Evolutionary conservation across 2,329 filamentous ascomycete species (phyloP).

Genomic region (Ceratocystis albifundus): DNA sequence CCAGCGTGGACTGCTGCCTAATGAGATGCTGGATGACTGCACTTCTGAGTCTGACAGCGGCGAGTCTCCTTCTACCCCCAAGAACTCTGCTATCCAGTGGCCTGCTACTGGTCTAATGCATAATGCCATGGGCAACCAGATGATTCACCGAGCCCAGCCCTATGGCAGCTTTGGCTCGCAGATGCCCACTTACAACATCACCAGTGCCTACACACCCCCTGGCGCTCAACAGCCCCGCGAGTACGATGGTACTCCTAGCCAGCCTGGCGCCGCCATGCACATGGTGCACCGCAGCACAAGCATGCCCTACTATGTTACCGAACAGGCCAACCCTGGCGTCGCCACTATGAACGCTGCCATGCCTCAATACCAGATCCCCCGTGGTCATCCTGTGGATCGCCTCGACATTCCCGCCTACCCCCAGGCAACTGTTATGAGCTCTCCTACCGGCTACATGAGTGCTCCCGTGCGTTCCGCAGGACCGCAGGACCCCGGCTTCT

Average conservation of each 20-base stretch:
- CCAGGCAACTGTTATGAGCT: conserved; percentile 41
- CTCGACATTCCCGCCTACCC: conserved; percentile 39
- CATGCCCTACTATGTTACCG: conserved; percentile 47
- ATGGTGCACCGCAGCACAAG: conserved; percentile 41
- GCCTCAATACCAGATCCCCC: conserved; percentile 42
- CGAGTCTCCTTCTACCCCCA: conserved; percentile 49
- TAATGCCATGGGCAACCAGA: conserved; percentile 31
- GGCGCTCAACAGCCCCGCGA: conserved; percentile 32
- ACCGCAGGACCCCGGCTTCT: conserved; percentile 41
- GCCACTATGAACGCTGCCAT: conserved; percentile 47
- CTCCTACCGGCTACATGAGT: conserved; percentile 47
- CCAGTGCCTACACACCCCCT: conserved; percentile 17
- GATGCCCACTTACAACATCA: conserved; percentile 35
- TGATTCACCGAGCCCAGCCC: conserved; percentile 42
- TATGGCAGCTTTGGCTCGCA: conserved; percentile 45
- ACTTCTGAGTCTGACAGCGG: conserved; percentile 47
- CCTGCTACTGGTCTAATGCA: conserved; percentile 35
- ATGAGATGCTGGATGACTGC: conserved; percentile 43
- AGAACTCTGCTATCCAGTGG: conserved; percentile 43
- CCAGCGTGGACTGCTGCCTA: conserved; percentile 45
- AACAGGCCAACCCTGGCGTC: conserved; percentile 50
- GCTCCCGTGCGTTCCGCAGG: conserved; percentile 43
- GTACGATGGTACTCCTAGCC: conserved; percentile 30
- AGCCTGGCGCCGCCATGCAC: conserved; percentile 32
- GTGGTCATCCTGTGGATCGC: conserved; percentile 36